Conservation (phyloP, 2,329 filamentous ascomycete genomes). For the Fusarium azukiicola region DNA sequence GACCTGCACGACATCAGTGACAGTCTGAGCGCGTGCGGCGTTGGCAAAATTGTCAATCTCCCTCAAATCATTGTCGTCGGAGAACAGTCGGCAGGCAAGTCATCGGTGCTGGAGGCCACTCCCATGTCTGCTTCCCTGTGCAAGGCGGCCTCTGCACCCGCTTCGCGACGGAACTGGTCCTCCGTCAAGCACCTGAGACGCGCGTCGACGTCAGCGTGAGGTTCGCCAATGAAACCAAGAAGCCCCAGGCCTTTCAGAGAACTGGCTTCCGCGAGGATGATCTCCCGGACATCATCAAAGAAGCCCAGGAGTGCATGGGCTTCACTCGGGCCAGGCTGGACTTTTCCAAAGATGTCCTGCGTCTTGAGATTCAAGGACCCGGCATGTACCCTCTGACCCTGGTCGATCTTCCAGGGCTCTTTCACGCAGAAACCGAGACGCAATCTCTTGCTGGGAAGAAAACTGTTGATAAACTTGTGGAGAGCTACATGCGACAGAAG, state of each 20-base stretch:
- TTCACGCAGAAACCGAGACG: slow-evolving; percentile 56
- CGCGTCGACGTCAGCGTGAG: slow-evolving; percentile 68
- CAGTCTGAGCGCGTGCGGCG: slow-evolving; percentile 71
- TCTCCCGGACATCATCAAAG: slow-evolving; percentile 71
- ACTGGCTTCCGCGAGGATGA: slow-evolving; percentile 62
- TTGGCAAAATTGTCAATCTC: slow-evolving; percentile 69
- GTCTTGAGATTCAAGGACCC: slow-evolving; percentile 69
- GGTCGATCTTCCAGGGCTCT: slow-evolving; percentile 76
- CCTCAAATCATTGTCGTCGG: slow-evolving; percentile 80
- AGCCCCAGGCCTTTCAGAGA: slow-evolving; percentile 55
- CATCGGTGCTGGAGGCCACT: slow-evolving; percentile 82
- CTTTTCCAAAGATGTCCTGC: slow-evolving; percentile 71
- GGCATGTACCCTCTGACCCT: slow-evolving; percentile 71
- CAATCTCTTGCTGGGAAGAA: slow-evolving; percentile 57
- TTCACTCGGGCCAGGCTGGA: slow-evolving; percentile 54
- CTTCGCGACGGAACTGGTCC: slow-evolving; percentile 80
- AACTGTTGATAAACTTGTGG: slow-evolving; percentile 63
- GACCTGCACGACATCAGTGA: slow-evolving; percentile 76
- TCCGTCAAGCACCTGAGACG: slow-evolving; percentile 65
- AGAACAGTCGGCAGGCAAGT: slow-evolving; percentile 81
- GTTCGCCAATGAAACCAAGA: slow-evolving; percentile 54
- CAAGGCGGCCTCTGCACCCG: slow-evolving; percentile 78
- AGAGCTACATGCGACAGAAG: slow-evolving; percentile 76
- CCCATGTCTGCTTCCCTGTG: slow-evolving; percentile 78
- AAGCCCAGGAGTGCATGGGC: slow-evolving; percentile 74